Base-by-base conservation (phyloP, 192 early-diverging fungal genomes). In the Coemansia sp. region DNA sequence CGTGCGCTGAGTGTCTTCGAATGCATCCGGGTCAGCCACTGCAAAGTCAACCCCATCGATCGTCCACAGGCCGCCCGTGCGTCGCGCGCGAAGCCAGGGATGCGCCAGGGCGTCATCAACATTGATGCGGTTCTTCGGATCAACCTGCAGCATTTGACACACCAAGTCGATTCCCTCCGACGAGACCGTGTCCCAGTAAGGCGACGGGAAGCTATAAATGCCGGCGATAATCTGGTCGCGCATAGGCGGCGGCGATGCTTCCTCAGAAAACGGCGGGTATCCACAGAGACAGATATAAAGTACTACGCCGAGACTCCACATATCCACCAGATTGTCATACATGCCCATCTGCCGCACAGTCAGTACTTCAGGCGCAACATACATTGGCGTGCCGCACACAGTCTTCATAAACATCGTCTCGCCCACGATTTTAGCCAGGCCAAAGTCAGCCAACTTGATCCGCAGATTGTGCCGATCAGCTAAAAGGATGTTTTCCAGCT, bases 361-460 rank as follows among this genome's bases (percentile, higher is more conserved):
- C 63, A 96, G 86, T 16, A 98, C 89, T 76, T 98, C 96, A 4
- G 96, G 96, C 10, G 96, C 96, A 68, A 89, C 92, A 69, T 93
- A 93, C 64, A 90, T 92, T 2, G 93, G 93, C 0, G 96, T 98
- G 3, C 96, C 96, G 70, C 96, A 98, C 30, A 96, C 94, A 0
- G 95, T 97, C 49, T 85, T 81, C 68, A 98, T 85, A 65, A 91
- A 84, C 66, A 73, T 80, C 21, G 89, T 84, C 38, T 86, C 84
- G 37, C 85, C 86, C 57, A 91, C 89, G 46, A 93, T 91, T 77
- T 91, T 96, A 47, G 96, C 94, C 67, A 98, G 81, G 3, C 96
- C 97, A 87, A 99, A 99, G 77, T 99, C 97, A 26, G 93, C 89
- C 63, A 99, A 91, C 87, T 96, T 99, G 74, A 97, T 86, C 42